Evolutionary conservation across 2,329 filamentous ascomycete species (phyloP), one percentile per base, ranked within the genome.

Genomic region (Apiospora pterosperma): DNA sequence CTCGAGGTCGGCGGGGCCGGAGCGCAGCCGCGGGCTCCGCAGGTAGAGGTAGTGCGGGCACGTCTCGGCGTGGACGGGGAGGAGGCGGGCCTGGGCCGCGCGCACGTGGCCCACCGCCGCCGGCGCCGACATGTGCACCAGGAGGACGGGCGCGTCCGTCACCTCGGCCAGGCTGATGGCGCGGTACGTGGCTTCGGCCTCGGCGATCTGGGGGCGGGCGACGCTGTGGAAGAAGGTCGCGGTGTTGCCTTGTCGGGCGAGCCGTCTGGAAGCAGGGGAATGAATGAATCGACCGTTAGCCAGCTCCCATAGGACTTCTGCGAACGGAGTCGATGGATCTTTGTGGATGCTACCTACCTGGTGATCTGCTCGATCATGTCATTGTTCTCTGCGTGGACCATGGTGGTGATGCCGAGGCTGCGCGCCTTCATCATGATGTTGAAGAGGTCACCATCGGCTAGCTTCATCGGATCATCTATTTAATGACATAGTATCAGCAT

Each of bases 41-140:
- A 87, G 77, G 66, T 84, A 83, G 3, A 86, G 78, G 66, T 87
- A 86, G 66, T 87, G 84, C 1, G 84, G 84, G 67, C 84, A 86
- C 0, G 84, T 87, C 71, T 86, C 83, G 1, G 83, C 84, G 67
- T 81, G 82, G 42, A 86, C 74, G 3, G 84, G 83, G 41, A 83
- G 75, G 0, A 81, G 81, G 14, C 75, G 74, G 28, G 78, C 79
- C 70, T 85, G 82, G 0, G 84, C 84, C 41, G 74, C 69, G 59
- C 80, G 78, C 68, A 85, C 85, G 61, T 81, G 78, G 1, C 70
- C 67, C 1, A 82, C 79, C 0, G 83, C 82, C 2, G 75, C 75
- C 1, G 81, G 81, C 4, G 80, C 81, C 58, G 78, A 81, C 36
- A 85, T 80, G 71, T 86, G 84, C 2, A 86, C 84, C 41, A 86